A percentile compares a stretch with the other conserved stretches of the same genome.
Evolutionary conservation across 805 yeast genomes (phyloP).

Genomic region (Candida pini): DNA sequence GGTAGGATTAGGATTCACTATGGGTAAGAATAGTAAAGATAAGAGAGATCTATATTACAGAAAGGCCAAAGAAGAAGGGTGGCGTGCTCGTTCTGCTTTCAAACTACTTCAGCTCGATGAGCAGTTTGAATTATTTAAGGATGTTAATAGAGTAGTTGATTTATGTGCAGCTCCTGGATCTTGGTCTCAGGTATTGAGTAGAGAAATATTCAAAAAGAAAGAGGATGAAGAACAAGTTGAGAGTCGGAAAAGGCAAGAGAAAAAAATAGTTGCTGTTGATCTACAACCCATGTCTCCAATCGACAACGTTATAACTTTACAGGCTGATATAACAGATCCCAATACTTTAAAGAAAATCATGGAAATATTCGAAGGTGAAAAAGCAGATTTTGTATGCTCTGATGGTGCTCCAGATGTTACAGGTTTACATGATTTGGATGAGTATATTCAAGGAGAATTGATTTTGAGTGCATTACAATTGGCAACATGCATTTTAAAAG

Average conservation of each 20-base stretch:
- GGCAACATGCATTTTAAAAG: constrained; percentile 81
- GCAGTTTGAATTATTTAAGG: constrained; percentile 75
- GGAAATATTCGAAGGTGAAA: constrained; percentile 81
- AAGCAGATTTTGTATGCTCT: constrained; percentile 92
- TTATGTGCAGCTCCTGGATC: constrained; percentile 98
- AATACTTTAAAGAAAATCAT: constrained; percentile 71
- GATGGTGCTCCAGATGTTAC: constrained; percentile 99
- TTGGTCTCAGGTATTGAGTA: constrained; percentile 92
- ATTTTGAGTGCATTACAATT: constrained; percentile 87
- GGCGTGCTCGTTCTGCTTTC: constrained; percentile 96
- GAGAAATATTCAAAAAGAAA: constrained; percentile 46
- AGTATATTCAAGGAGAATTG: constrained; percentile 92
- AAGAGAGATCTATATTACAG: constrained; percentile 89
- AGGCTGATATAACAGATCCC: constrained; percentile 98
- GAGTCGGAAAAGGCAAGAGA: background rate
- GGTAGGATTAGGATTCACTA: no score
- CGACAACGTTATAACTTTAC: constrained; percentile 82
- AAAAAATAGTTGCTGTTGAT: constrained; percentile 87
- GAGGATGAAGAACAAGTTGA: constrained; percentile 21
- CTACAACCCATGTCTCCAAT: constrained; percentile 97
- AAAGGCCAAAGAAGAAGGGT: constrained; percentile 96
- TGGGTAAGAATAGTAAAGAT: constrained; percentile 96
- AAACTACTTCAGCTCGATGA: constrained; percentile 87
- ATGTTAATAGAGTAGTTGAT: constrained; percentile 82
- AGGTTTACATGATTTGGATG: constrained; percentile 94